Evolutionary conservation across 306 rosid species (phyloP).

Genomic region (Lathyrus sativus): DNA sequence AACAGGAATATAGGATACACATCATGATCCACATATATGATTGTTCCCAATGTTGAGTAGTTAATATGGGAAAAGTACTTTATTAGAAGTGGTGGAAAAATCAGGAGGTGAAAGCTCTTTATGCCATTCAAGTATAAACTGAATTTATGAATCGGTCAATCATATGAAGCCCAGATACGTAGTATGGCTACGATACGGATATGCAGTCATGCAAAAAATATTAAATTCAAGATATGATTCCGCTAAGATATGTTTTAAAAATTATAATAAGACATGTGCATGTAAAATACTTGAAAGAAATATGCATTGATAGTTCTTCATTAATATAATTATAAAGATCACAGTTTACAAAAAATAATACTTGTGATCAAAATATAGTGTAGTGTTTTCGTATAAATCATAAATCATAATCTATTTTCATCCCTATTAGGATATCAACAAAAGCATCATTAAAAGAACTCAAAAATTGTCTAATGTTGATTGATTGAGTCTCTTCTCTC

Average conservation of each 20-base stretch:
- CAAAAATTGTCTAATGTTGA: too few relatives aligned
- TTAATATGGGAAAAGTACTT: constrained; percentile 1
- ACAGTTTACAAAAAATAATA: neutral
- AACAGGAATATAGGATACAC: neutral
- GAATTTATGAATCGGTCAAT: neutral
- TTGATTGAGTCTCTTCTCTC: neutral
- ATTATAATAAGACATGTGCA: neutral
- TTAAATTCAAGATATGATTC: neutral
- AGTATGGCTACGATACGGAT: neutral
- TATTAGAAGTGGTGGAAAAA: neutral
- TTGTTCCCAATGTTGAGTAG: constrained; percentile 4
- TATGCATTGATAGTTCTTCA: neutral
- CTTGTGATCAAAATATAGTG: too few relatives aligned
- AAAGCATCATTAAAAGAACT: too few relatives aligned
- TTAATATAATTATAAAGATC: neutral
- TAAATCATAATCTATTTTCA: too few relatives aligned
- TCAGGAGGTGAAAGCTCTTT: constrained; percentile 18
- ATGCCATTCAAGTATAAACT: neutral
- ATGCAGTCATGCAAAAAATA: too few relatives aligned
- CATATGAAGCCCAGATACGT: neutral
- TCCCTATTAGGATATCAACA: too few relatives aligned
- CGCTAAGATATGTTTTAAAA: neutral
- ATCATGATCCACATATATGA: neutral
- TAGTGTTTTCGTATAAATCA: too few relatives aligned
- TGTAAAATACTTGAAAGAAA: neutral